Evolutionary conservation across 192 early-diverging fungal species (phyloP), one percentile per base, ranked within the genome.

Genomic region (Rhizophagus clarus): DNA sequence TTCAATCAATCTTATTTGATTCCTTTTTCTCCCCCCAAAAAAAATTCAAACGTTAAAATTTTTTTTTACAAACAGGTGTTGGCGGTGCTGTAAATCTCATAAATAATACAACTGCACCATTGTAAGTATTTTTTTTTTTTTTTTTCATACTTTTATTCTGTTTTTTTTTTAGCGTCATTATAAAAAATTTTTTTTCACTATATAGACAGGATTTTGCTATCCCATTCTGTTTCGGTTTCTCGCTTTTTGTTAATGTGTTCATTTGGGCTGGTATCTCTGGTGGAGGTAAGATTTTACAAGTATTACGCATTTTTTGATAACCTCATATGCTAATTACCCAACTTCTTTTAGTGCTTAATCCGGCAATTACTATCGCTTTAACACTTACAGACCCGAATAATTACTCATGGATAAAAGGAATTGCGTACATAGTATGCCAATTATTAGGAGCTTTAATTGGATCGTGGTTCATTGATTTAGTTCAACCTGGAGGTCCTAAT

Each of bases 391-490:
- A n/a, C n/a, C n/a, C 83, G 8, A 82, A 87, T 32, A 81, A 82
- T 63, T 61, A 90, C 60, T 71, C 74, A 60, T 61, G 73, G 5
- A 2, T 77, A 29, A 82, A 80, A 26, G 84, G 83, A 32, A 20
- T 69, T 12, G 37, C 88, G 7, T 90, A 89, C 72, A 81, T 92
- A n/a, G 74, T 92, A n/a, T 87, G 87, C 20, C 87, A 92, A 76
- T 32, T 89, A 3, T 61, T 75, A 22, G 91, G 91, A 28, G 88
- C 85, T 47, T 82, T 82, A 24, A 56, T 84, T 5, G 91, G 86
- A 49, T 61, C 85, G 0, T 81, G 45, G 42, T 6, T 72, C 12
- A 51, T 72, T 29, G 14, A 12, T 12, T 12, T 20, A 0, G 0
- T 45, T 12, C 14, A 37, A 72, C 45, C 45, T 31, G 12, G 3